phyloP scores from a whole-genome alignment of 139 green algal species.

The Ettlia oleoabundans region DNA sequence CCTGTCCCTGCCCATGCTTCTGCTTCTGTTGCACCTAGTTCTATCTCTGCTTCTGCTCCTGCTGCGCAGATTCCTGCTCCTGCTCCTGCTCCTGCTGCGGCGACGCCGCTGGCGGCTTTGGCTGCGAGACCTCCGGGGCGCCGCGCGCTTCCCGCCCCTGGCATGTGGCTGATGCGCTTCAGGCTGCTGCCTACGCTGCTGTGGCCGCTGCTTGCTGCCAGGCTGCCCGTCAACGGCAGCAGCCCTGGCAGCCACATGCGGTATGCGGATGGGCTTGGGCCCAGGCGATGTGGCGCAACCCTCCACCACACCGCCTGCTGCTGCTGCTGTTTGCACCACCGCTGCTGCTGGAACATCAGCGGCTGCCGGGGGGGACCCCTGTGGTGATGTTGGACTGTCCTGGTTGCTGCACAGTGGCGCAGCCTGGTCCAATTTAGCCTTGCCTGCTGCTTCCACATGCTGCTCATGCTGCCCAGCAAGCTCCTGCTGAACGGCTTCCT shows the following conservation, averaged over 20 bases:
- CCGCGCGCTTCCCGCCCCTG: neutral
- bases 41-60: neutral
- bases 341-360: neutral
- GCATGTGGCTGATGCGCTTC: neutral
- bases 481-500: too few relatives aligned
- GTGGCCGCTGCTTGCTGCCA: neutral
- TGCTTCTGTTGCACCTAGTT: neutral
- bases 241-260: neutral
- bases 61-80: neutral
- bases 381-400: neutral
- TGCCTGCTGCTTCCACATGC: too few relatives aligned
- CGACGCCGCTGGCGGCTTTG: neutral
- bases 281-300: conserved; percentile 8
- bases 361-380: neutral
- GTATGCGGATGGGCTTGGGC: neutral
- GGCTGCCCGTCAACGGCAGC: neutral
- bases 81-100: conserved; percentile 4
- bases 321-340: neutral
- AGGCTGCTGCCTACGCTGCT: neutral
- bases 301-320: neutral
- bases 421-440: too few relatives aligned
- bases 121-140: neutral
- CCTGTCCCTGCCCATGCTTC: neutral
- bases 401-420: neutral
- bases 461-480: too few relatives aligned